Conservation (phyloP, 108 stramenopile genomes). For the Tribonema minus region DNA sequence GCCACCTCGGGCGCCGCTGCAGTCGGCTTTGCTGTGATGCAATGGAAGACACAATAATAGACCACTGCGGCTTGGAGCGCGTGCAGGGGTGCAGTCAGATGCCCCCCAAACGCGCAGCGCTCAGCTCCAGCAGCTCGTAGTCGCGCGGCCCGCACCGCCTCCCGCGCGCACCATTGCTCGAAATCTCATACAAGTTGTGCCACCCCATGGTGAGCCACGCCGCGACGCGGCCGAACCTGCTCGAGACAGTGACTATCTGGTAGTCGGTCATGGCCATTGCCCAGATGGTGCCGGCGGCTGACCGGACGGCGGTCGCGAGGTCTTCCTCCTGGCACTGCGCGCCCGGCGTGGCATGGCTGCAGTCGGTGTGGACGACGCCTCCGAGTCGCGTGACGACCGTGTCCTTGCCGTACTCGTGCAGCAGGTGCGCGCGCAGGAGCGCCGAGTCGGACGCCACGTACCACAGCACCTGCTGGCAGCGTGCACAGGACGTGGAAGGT, state of each 20-base stretch:
- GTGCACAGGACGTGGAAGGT: background rate
- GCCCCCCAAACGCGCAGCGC: no score
- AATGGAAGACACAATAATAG: no score
- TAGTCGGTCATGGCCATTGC: background rate
- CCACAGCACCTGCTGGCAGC: background rate
- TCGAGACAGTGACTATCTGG: background rate
- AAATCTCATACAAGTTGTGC: background rate
- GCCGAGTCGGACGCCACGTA: background rate
- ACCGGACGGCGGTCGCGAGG: background rate
- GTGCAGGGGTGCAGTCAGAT: no score
- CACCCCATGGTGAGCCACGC: background rate
- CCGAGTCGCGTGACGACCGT: background rate
- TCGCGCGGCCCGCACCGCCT: no score
- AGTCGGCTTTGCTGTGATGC: no score
- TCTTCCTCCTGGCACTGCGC: background rate
- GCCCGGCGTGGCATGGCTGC: background rate
- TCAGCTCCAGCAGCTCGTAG: no score
- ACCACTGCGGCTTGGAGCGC: no score
- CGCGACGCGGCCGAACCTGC: background rate
- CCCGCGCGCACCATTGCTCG: no score
- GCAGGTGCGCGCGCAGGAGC: background rate
- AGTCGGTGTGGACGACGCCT: background rate
- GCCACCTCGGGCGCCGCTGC: no score
- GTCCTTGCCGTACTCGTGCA: background rate
- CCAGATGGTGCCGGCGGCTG: background rate